Base-by-base conservation (phyloP, 2,329 filamentous ascomycete genomes). In the Cladosporium sp. region DNA sequence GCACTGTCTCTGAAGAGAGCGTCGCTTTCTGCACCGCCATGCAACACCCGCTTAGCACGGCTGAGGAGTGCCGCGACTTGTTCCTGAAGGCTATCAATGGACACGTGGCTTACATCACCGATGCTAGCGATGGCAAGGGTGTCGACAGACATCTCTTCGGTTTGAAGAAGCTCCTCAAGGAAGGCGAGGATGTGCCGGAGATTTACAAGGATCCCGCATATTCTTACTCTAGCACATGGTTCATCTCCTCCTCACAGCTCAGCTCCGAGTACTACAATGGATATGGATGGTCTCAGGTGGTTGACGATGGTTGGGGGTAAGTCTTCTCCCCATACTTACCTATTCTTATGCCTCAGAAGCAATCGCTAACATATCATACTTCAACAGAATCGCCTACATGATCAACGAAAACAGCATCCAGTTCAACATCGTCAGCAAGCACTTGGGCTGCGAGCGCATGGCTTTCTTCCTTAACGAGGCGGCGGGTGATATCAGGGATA, bases 331-430 rank as follows among this genome's bases (percentile, higher is more conserved):
- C 6, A 3, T 47, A n/a, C 42, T 22, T 48, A 2, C 2, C 7
- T 19, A 12, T 20, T 34, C 20, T 6, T n/a, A 2, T 2, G 4
- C 8, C 7, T 10, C 2, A 12, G 15, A 9, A n/a, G 20, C 24
- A 17, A 9, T 42, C 58, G 57, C 65, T 70, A 45, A 71, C 61
- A 15, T 25, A 28, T 35, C n/a, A 10, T 42, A 37, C 20, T 56
- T 12, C 25, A 28, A 48, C 64, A 74, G 71, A 40, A 96, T 99
- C 71, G 94, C 94, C 37, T 99, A 99, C 74, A 99, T 99, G 94
- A 97, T 99, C 74, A 99, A 99, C 73, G 93, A 97, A 81, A 96
- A 97, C 75, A 96, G 91, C 74, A 83, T 99, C 63, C 94, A 97
- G 83, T 97, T 99, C 80, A 99, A 99, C 77, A 86, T 99, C 65